A percentile compares a stretch with the other conserved stretches of the same genome.
phyloP scores from a whole-genome alignment of 2,329 filamentous ascomycete genomes.

The Ascomycota sp. region DNA sequence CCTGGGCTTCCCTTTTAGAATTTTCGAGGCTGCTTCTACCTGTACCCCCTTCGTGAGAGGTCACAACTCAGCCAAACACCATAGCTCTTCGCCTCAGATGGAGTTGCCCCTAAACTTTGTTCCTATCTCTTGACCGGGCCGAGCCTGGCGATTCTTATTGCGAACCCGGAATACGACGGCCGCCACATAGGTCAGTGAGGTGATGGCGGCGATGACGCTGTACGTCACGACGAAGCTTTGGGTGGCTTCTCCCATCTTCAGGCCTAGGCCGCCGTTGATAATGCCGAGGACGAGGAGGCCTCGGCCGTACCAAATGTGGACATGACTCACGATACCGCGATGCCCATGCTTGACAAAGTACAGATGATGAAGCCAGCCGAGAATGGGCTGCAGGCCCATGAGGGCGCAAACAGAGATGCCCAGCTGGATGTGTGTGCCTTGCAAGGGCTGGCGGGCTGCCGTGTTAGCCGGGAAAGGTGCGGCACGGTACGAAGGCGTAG shows the following conservation, averaged over 20 bases:
- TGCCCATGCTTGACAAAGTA: slow-evolving; percentile 23
- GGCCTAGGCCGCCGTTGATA: slow-evolving; percentile 39
- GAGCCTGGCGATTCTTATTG: slow-evolving; percentile 1
- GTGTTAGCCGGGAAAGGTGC: background rate
- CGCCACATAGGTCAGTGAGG: slow-evolving; percentile 21
- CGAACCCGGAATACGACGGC: slow-evolving; percentile 4
- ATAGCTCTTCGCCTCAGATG: background rate
- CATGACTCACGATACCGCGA: slow-evolving; percentile 28
- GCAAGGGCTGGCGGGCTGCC: slow-evolving; percentile 21
- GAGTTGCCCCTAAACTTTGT: background rate
- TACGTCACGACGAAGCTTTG: slow-evolving; percentile 28
- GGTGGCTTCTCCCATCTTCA: slow-evolving; percentile 23
- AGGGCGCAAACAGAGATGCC: slow-evolving; percentile 31
- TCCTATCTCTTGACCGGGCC: background rate
- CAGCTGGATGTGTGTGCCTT: slow-evolving; percentile 29
- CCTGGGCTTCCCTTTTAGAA: background rate
- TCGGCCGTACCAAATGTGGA: slow-evolving; percentile 41
- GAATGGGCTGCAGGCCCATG: slow-evolving; percentile 32
- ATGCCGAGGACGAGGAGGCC: slow-evolving; percentile 33
- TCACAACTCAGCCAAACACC: no score
- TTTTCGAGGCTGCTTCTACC: background rate
- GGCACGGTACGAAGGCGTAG: background rate
- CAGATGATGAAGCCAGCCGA: slow-evolving; percentile 34
- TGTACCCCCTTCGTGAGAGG: background rate
- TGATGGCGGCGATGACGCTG: slow-evolving; percentile 27